These are phyloP conservation scores for Aspergillus pseudoterreus DNA, from an alignment of 2,329 filamentous ascomycete species.

Conservation along the genomic window DNA sequence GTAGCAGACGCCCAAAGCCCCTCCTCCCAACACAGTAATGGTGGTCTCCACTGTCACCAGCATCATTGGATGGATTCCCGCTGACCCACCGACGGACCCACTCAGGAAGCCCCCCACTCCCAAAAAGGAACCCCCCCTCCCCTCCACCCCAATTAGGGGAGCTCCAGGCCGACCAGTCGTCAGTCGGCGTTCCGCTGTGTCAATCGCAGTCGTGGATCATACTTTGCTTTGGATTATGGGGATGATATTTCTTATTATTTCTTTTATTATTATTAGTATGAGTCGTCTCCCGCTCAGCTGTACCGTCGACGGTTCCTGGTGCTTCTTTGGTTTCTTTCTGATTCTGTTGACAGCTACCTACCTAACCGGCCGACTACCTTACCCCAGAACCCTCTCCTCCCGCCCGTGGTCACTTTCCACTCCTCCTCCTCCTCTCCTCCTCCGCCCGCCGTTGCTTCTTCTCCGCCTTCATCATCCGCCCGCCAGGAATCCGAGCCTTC, in stretches of 20 bases:
- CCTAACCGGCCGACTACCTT: neutral
- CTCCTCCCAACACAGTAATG: slow-evolving; percentile 10
- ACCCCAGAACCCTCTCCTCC: too few relatives aligned
- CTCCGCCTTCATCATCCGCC: neutral
- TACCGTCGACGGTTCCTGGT: neutral
- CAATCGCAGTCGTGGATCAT: too few relatives aligned
- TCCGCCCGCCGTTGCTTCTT: slow-evolving; percentile 3
- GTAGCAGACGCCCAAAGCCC: slow-evolving; percentile 10
- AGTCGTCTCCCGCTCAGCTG: too few relatives aligned
- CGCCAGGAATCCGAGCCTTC: too few relatives aligned
- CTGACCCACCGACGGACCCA: slow-evolving; percentile 13
- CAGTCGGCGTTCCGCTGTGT: slow-evolving; percentile 18
- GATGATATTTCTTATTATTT: too few relatives aligned
- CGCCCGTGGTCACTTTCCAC: too few relatives aligned
- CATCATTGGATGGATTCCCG: slow-evolving; percentile 18
- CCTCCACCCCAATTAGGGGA: slow-evolving; percentile 9
- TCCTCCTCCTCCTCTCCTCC: too few relatives aligned
- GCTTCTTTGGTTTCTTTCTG: neutral
- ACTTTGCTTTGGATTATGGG: too few relatives aligned
- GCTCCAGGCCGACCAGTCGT: slow-evolving; percentile 7
- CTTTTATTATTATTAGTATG: neutral
- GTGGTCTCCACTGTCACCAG: slow-evolving; percentile 1
- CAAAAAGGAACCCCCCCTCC: slow-evolving; percentile 7
- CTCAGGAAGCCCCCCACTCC: slow-evolving; percentile 1
- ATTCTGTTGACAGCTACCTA: neutral